phyloP scores from a whole-genome alignment of 768 basidiomycete genomes.

The Leucogyrophana mollusca region DNA sequence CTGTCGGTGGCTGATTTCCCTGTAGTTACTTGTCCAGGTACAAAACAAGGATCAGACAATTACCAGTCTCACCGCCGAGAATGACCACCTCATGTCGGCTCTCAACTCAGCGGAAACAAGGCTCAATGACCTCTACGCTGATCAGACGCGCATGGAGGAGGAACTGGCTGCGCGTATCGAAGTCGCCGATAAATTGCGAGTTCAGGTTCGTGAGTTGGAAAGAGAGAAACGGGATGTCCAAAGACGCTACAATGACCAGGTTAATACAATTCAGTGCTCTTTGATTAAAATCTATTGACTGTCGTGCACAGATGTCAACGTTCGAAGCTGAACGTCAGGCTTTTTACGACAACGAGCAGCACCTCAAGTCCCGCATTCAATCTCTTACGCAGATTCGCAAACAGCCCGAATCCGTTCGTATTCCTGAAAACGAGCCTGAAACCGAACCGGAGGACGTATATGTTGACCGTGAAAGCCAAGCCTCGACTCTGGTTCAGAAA shows the following conservation, averaged over 20 bases:
- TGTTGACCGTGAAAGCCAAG: slow-evolving; percentile 30
- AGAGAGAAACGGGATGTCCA: slow-evolving; percentile 84
- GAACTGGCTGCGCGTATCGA: slow-evolving; percentile 82
- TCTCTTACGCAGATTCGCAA: slow-evolving; percentile 70
- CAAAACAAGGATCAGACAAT: slow-evolving; percentile 81
- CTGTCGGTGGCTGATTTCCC: slow-evolving; percentile 10
- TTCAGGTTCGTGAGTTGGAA: slow-evolving; percentile 82
- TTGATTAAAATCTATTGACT: slow-evolving; percentile 14
- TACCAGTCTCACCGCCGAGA: slow-evolving; percentile 57
- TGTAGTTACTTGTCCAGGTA: slow-evolving; percentile 72
- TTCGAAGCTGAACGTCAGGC: slow-evolving; percentile 92
- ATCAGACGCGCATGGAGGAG: slow-evolving; percentile 78
- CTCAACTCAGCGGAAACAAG: slow-evolving; percentile 70
- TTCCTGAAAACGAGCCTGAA: slow-evolving; percentile 34
- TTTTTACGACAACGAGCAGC: slow-evolving; percentile 92
- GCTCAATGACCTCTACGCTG: slow-evolving; percentile 75
- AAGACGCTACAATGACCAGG: slow-evolving; percentile 88
- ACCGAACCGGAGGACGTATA: slow-evolving; percentile 41
- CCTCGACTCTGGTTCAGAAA: slow-evolving; percentile 22
- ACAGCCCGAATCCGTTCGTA: slow-evolving; percentile 39
- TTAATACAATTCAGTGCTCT: slow-evolving; percentile 26
- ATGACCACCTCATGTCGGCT: slow-evolving; percentile 60
- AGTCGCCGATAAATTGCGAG: slow-evolving; percentile 76
- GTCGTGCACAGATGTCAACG: slow-evolving; percentile 59
- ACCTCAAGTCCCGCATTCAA: slow-evolving; percentile 87